Evolutionary conservation across 805 yeast genomes (phyloP), one percentile per base, ranked within the genome.

Genomic region (Metschnikowia amazonensis): DNA sequence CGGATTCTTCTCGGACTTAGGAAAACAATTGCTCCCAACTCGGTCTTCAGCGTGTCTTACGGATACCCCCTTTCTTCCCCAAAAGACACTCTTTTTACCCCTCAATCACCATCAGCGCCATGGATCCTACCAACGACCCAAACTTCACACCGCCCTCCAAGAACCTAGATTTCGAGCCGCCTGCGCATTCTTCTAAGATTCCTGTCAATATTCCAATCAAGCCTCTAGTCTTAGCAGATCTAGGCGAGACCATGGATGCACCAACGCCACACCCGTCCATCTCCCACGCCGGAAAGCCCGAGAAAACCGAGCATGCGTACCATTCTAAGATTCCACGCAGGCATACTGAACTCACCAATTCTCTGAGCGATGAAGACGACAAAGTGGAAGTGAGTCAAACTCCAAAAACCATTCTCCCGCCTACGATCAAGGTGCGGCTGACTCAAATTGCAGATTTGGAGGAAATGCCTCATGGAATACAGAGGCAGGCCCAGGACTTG

Each of bases 101-200:
- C n/a, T 4, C 7, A 33, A 3, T n/a, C 25, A 33, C 7, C 14
- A 7, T 8, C 24, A 20, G 16, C 14, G 11, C 35, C 21, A 89
- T 89, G 98, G 98, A 90, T 63, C 98, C 98, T 18, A 85, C 92
- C 3, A 80, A 84, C 65, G 97, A 89, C 53, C 95, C 96, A 16
- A 82, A 89, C 63, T 90, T 89, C 64, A 80, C 82, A 41, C 96
- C 96, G 9, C 95, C 96, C 0, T 81, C 89, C 13, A 75, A 81
- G 44, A 76, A 80, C 52, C 79, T 79, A 38, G 69, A 79, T 47
- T 65, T 77, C 42, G 78, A 76, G 56, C 89, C 89, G 6, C 69
- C 83, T 3, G 84, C 86, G 10, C 84, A 87, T 3, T 72, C 82
- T 2, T 79, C 82, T 1, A 70, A 75, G 46, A 86, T 86, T 50